Evolutionary conservation across 2,329 filamentous ascomycete genomes (phyloP).

Genomic region (Cadophora luteo-olivacea): DNA sequence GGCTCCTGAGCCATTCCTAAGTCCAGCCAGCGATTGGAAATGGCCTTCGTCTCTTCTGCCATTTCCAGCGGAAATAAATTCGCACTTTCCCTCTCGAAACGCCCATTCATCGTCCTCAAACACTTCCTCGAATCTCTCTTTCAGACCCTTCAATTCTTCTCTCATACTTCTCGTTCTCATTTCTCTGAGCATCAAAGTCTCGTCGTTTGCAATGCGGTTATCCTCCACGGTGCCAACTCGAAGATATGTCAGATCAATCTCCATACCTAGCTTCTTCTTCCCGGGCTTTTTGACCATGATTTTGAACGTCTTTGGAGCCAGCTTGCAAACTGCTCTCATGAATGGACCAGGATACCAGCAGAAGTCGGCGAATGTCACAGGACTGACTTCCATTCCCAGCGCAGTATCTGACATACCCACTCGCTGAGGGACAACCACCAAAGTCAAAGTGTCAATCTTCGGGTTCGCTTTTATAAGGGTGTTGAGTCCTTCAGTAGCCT

Average conservation of each 20-base stretch:
- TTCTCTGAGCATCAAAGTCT: conserved; percentile 19
- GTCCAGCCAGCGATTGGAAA: no score
- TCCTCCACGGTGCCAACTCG: neutral
- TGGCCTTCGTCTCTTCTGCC: neutral
- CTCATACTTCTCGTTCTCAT: conserved; percentile 14
- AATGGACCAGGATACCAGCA: conserved; percentile 31
- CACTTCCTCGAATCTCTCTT: conserved; percentile 35
- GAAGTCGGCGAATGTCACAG: conserved; percentile 39
- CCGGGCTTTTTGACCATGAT: conserved; percentile 37
- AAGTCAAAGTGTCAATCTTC: conserved; percentile 34
- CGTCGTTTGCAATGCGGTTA: conserved; percentile 18
- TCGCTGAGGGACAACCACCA: conserved; percentile 33
- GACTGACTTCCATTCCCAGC: conserved; percentile 26
- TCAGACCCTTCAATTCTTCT: conserved; percentile 33
- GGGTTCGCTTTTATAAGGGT: conserved; percentile 30
- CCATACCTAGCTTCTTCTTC: conserved; percentile 25
- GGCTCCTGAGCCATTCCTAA: neutral
- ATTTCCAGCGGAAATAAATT: conserved; percentile 9
- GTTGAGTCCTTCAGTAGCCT: conserved; percentile 29
- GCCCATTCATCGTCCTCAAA: conserved; percentile 33
- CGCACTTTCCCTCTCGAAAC: conserved; percentile 29
- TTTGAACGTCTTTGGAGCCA: conserved; percentile 36
- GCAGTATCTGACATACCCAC: conserved; percentile 28
- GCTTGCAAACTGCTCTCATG: conserved; percentile 32
- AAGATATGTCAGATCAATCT: conserved; percentile 29